phyloP scores from a whole-genome alignment of 352 stramenopile genomes.

The Pythium volutum region DNA sequence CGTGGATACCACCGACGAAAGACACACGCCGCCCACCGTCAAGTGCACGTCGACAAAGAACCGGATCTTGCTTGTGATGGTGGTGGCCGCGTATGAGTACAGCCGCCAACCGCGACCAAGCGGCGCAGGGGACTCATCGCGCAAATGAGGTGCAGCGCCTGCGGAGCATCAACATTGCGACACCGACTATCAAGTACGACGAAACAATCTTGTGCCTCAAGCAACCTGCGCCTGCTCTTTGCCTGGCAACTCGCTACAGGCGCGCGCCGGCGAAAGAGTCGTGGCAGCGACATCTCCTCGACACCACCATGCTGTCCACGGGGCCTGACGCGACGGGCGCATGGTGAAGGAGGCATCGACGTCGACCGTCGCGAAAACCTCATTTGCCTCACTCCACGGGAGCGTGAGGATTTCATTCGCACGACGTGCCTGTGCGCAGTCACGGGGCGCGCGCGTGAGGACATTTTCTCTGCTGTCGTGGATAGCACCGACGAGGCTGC shows the following conservation, averaged over 20 bases:
- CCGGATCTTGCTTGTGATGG: no score
- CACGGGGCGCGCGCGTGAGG: slow-evolving; percentile 7
- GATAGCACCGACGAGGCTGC: slow-evolving; percentile 27
- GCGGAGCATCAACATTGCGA: neutral
- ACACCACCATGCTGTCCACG: neutral
- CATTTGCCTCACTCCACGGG: slow-evolving; percentile 12
- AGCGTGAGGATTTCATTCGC: slow-evolving; percentile 13
- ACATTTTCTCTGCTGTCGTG: slow-evolving; percentile 16
- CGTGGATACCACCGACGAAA: no score
- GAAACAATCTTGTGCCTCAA: neutral
- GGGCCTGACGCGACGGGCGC: slow-evolving; percentile 28
- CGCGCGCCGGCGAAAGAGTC: no score
- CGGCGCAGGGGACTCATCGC: no score
- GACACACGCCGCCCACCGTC: no score
- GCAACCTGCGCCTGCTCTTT: no score
- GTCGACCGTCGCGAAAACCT: slow-evolving; percentile 8
- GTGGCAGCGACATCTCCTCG: no score
- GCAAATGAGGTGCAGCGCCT: no score
- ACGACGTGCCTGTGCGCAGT: slow-evolving; percentile 9
- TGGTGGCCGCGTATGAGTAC: no score
- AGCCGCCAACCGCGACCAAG: no score
- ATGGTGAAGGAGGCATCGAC: slow-evolving; percentile 5
- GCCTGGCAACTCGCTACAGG: no score
- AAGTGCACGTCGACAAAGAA: no score
- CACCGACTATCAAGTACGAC: neutral